Conservation (phyloP, 345 rosid species). For the Euphorbia peplus region DNA sequence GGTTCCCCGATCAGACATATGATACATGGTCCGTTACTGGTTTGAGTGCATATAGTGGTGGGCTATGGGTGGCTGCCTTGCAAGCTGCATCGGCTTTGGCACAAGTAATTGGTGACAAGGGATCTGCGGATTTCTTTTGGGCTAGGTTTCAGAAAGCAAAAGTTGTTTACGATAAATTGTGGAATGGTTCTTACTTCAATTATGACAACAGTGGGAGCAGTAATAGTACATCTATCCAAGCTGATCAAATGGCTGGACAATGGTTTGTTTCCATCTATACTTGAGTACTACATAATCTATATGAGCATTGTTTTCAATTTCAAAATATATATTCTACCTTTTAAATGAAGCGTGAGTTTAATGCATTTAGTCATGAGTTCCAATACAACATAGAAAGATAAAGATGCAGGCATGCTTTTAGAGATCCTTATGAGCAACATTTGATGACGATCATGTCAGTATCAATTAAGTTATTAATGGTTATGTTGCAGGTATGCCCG, state of each 20-base stretch:
- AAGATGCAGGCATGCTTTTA: too few species aligned
- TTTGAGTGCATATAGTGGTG: conserved; percentile 84
- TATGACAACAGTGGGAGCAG: conserved; percentile 64
- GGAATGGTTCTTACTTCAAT: conserved; percentile 93
- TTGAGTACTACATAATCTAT: neutral
- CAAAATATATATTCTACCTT: too few species aligned
- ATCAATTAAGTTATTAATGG: neutral
- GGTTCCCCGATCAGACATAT: conserved; percentile 95
- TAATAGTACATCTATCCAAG: conserved; percentile 77
- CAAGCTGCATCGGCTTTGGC: conserved; percentile 97
- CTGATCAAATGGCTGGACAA: conserved; percentile 96
- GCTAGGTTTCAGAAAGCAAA: conserved; percentile 80
- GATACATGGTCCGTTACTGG: conserved; percentile 95
- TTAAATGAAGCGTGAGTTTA: too few species aligned
- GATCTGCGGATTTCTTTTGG: conserved; percentile 68
- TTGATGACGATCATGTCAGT: neutral
- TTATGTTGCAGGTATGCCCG: conserved; percentile 59
- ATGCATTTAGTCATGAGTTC: too few species aligned
- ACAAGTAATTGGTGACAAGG: conserved; percentile 66
- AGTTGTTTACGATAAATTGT: conserved; percentile 60
- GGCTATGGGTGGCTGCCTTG: conserved; percentile 90
- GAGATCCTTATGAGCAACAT: too few species aligned
- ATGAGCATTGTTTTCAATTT: too few species aligned
- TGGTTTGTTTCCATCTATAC: conserved; percentile 46
- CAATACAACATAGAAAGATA: too few species aligned